A percentile compares a stretch with the other conserved stretches of the same genome.
Conservation (phyloP, 192 early-diverging fungal species). For the Coemansia erecta region DNA sequence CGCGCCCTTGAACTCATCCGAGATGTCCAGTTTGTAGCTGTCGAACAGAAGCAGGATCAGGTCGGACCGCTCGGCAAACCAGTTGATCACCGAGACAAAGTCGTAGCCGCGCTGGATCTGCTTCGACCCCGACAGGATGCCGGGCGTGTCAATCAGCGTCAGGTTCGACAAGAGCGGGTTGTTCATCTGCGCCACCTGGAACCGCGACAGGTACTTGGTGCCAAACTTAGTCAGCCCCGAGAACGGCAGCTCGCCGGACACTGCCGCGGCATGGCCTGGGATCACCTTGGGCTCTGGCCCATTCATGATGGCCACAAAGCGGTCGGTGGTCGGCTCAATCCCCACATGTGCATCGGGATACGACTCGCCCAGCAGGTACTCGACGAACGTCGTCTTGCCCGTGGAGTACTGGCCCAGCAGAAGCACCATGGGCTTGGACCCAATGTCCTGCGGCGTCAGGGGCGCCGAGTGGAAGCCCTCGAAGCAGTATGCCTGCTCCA, state of each 20-base stretch:
- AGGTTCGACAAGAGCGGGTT: conserved; percentile 76
- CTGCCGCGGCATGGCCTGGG: conserved; percentile 84
- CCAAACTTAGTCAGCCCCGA: conserved; percentile 78
- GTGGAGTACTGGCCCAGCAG: conserved; percentile 88
- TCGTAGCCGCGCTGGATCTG: conserved; percentile 83
- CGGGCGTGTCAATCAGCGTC: conserved; percentile 89
- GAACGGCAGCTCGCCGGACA: conserved; percentile 79
- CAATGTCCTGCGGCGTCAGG: conserved; percentile 76
- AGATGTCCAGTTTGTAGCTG: conserved; percentile 86
- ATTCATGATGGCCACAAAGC: conserved; percentile 83
- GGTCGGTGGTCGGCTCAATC: conserved; percentile 86
- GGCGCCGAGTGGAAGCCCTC: conserved; percentile 80
- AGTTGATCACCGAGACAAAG: conserved; percentile 75
- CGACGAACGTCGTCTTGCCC: conserved; percentile 84
- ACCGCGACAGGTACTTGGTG: conserved; percentile 73
- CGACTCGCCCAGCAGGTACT: conserved; percentile 69
- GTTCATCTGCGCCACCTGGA: conserved; percentile 80
- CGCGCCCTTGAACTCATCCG: conserved; percentile 82
- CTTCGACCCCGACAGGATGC: conserved; percentile 84
- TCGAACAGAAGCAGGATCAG: conserved; percentile 86
- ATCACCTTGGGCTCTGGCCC: conserved; percentile 72
- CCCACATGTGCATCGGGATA: conserved; percentile 84
- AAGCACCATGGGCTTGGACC: conserved; percentile 83
- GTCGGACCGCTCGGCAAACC: conserved; percentile 85
- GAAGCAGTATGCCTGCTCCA: conserved; percentile 74